phyloP scores from a whole-genome alignment of 352 stramenopile species.

The Phytophthora crassamura region DNA sequence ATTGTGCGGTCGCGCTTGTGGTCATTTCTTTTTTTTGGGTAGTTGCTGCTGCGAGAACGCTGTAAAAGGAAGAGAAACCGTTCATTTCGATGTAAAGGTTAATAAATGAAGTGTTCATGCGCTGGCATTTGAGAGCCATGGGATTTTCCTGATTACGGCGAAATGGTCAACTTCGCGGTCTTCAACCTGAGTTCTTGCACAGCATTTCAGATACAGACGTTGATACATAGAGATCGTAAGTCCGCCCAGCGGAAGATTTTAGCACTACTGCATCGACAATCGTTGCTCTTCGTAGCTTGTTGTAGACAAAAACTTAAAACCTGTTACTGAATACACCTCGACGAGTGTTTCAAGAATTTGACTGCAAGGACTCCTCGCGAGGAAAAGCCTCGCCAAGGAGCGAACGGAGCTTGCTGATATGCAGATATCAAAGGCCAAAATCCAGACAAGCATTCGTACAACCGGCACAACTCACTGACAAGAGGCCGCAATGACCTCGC shows the following conservation, averaged over 20 bases:
- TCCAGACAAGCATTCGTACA: neutral
- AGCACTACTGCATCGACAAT: too few species aligned
- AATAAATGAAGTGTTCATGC: constrained; percentile 40
- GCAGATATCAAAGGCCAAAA: too few species aligned
- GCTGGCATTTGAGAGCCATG: neutral
- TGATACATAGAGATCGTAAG: too few species aligned
- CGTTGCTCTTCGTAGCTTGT: too few species aligned
- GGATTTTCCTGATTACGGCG: constrained; percentile 28
- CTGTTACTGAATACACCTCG: too few species aligned
- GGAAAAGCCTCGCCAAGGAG: too few species aligned
- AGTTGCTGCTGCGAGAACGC: constrained; percentile 36
- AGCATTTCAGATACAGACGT: constrained; percentile 21
- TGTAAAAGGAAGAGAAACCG: constrained; percentile 37
- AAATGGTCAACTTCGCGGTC: constrained; percentile 2
- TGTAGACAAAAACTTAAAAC: too few species aligned
- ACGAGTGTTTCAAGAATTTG: too few species aligned
- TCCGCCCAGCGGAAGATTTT: too few species aligned
- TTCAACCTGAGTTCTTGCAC: constrained; percentile 30
- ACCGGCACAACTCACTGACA: constrained; percentile 7
- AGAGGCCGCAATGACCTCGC: constrained; percentile 22
- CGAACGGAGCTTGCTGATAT: too few species aligned
- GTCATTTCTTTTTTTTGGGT: constrained; percentile 38
- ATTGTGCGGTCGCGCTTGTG: constrained; percentile 16
- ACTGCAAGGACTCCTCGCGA: too few species aligned
- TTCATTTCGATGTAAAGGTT: constrained; percentile 54